A percentile compares a stretch with the other conserved stretches of the same genome.
Conservation (phyloP, 208 protist species). For the Leishmania tarentolae region DNA sequence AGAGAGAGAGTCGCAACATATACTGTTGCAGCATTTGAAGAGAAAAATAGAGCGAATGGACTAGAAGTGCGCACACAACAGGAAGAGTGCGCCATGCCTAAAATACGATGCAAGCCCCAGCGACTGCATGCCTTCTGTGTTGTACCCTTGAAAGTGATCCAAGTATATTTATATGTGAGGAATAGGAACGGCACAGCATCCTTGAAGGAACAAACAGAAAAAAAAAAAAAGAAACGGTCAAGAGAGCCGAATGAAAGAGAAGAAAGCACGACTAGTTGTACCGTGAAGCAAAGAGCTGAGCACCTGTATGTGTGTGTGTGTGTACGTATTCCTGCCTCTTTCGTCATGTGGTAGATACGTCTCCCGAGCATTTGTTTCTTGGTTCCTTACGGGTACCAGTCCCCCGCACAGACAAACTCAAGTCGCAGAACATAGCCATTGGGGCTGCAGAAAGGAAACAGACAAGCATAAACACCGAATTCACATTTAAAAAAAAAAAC, state of each 20-base stretch:
- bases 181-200: background rate
- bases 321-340: background rate
- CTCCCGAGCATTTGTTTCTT: background rate
- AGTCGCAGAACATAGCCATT: background rate
- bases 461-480: background rate
- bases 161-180: background rate
- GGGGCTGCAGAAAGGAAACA: background rate
- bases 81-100: background rate
- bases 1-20: background rate
- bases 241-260: conserved; percentile 1
- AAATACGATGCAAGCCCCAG: background rate
- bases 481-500: background rate
- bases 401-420: background rate
- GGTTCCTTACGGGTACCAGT: background rate
- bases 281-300: background rate
- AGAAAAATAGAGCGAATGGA: conserved; percentile 21
- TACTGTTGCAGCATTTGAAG: background rate
- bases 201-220: background rate
- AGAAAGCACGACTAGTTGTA: background rate
- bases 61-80: background rate
- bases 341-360: background rate
- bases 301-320: background rate
- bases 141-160: background rate
- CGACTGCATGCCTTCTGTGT: background rate
- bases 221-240: background rate